Evolutionary conservation across 2,329 filamentous ascomycete species (phyloP), one percentile per base, ranked within the genome.

Genomic region (Phialophora expanda): DNA sequence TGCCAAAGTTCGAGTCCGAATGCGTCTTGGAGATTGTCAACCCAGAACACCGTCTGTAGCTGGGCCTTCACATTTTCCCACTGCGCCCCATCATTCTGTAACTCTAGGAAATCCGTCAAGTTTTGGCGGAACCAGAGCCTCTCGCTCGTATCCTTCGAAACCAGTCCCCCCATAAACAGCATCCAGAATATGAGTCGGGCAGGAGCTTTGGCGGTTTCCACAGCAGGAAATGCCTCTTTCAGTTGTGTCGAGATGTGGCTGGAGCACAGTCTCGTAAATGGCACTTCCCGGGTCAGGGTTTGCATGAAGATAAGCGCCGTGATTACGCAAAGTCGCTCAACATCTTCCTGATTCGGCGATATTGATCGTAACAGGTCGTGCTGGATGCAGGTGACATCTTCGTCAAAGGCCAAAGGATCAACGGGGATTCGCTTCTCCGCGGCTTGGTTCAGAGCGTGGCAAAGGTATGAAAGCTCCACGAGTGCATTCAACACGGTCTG

Each of bases 291-390:
- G 34, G 55, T 65, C 34, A 70, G 41, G 32, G 61, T 66, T 55
- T 69, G 65, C 1, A 67, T 60, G 58, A 70, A 70, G 11, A 67
- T 64, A 48, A 71, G 38, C 5, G 62, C 51, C 20, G 66, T 62
- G 12, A 71, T 56, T 32, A 44, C 54, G 48, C 61, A 68, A 8
- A 58, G 53, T 17, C 59, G 56, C 12, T 69, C 68, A 24, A 64
- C 20, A 32, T 2, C 20, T 9, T n/a, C 38, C 41, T 55, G 50
- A 11, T 32, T 11, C 11, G 48, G 17, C 6, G 9, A 30, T n/a
- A 61, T 38, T 26, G 56, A 54, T 34, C 20, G 41, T 7, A 71
- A 64, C 14, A 70, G 50, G 28, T 70, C 62, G 44, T 70, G 61
- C 56, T 67, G 62, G 22, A 70, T 57, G 38, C 63, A 65, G 5